Conservation (phyloP, 331 rosid genomes). For the Pyracantha coccinea region DNA sequence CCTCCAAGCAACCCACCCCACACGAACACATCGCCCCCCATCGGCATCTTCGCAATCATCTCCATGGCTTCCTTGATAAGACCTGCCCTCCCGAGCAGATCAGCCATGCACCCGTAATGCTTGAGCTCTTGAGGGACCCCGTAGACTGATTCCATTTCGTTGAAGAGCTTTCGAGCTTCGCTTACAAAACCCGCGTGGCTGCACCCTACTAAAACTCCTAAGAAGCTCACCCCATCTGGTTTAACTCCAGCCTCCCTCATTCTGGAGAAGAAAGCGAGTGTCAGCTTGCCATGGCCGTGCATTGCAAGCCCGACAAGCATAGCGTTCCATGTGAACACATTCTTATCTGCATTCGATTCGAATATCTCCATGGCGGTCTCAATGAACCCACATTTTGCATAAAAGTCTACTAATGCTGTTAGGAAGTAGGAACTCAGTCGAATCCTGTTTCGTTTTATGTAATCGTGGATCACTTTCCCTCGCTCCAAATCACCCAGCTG, state of each 20-base stretch:
- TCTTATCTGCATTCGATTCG: constrained; percentile 32
- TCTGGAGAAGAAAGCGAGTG: constrained; percentile 32
- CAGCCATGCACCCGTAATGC: constrained; percentile 88
- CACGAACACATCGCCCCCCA: constrained; percentile 62
- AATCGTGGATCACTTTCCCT: constrained; percentile 41
- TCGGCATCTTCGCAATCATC: constrained; percentile 60
- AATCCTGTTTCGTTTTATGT: constrained; percentile 31
- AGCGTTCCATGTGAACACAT: constrained; percentile 69
- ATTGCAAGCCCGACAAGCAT: constrained; percentile 68
- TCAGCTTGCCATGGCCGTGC: constrained; percentile 48
- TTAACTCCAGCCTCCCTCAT: constrained; percentile 38
- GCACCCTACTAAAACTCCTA: constrained; percentile 75
- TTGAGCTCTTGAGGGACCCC: constrained; percentile 48
- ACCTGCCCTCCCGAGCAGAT: constrained; percentile 75
- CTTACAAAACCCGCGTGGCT: constrained; percentile 62
- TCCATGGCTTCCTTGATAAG: constrained; percentile 56
- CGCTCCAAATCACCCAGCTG: constrained; percentile 54
- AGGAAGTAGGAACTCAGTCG: constrained; percentile 38
- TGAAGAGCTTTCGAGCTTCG: constrained; percentile 52
- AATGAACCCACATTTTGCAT: constrained; percentile 68
- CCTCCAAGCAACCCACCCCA: constrained; percentile 92
- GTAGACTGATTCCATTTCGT: constrained; percentile 51
- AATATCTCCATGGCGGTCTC: constrained; percentile 46
- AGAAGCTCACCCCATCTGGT: constrained; percentile 67
- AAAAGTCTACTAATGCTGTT: constrained; percentile 69